These are phyloP conservation scores for Ophiostoma australiae DNA, from an alignment of 2,329 filamentous ascomycete species.

Conservation along the genomic window DNA sequence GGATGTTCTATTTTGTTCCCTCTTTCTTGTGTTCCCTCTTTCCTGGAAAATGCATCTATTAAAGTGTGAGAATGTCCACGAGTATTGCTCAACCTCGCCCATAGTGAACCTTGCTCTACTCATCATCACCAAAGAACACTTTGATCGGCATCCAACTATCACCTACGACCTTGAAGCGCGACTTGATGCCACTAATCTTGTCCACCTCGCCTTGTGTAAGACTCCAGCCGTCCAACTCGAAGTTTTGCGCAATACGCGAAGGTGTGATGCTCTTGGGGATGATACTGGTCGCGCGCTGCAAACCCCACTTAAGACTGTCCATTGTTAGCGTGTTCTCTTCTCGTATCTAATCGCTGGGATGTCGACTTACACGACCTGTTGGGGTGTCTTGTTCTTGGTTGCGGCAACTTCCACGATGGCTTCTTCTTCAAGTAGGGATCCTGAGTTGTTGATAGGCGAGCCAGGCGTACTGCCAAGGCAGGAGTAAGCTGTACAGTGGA, in stretches of 20 bases:
- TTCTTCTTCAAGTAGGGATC: background rate
- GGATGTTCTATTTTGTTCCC: too few species aligned
- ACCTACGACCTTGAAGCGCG: background rate
- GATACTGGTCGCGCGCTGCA: background rate
- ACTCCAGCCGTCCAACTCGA: background rate
- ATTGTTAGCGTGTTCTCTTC: background rate
- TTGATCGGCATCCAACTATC: slow-evolving; percentile 8
- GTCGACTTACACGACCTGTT: background rate
- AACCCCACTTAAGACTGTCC: background rate
- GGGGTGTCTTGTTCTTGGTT: background rate
- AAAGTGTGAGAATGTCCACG: background rate
- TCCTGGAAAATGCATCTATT: background rate
- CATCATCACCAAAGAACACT: background rate
- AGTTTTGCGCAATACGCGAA: background rate
- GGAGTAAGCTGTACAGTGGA: slow-evolving; percentile 5
- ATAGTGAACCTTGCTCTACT: background rate
- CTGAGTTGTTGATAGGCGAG: slow-evolving; percentile 7
- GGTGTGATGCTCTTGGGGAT: background rate
- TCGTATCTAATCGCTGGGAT: background rate
- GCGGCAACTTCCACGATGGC: background rate
- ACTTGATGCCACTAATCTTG: background rate
- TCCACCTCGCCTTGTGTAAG: background rate
- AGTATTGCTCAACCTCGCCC: background rate
- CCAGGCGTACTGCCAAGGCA: background rate
- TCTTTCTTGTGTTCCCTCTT: too few species aligned